phyloP scores from a whole-genome alignment of 768 basidiomycete species.

The Lentinula raphanica region DNA sequence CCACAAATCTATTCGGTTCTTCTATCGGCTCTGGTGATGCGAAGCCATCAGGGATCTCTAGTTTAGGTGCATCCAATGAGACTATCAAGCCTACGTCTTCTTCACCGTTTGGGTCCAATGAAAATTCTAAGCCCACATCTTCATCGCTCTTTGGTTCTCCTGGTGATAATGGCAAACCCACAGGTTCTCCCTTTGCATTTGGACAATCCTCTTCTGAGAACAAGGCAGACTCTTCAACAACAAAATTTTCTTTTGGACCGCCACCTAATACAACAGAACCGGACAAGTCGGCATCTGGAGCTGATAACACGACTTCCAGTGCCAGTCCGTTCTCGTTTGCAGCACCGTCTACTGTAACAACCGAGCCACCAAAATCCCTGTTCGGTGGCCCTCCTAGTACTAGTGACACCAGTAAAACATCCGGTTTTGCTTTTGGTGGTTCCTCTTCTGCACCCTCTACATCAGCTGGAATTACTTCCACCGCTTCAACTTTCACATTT shows the following conservation, averaged over 20 bases:
- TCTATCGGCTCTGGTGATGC: neutral
- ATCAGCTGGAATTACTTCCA: neutral
- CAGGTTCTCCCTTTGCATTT: neutral
- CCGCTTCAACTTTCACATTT: constrained; percentile 39
- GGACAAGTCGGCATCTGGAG: neutral
- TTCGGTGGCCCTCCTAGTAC: neutral
- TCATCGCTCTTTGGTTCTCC: neutral
- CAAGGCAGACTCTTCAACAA: neutral
- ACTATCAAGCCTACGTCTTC: neutral
- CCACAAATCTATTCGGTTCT: neutral
- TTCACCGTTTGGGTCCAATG: neutral
- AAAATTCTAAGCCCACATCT: neutral
- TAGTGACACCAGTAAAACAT: neutral
- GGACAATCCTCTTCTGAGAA: neutral
- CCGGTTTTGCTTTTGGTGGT: constrained; percentile 41
- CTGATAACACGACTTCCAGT: neutral
- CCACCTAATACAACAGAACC: neutral
- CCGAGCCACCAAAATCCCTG: constrained; percentile 2
- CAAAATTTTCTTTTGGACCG: neutral
- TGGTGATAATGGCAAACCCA: neutral
- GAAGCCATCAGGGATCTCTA: neutral
- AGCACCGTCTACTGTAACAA: neutral
- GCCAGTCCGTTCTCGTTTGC: constrained; percentile 4
- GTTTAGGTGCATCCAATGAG: neutral
- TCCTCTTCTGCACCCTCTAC: constrained; percentile 27